Conservation (phyloP, 1,139 yeast genomes). For the Suhomyces panamericanus region DNA sequence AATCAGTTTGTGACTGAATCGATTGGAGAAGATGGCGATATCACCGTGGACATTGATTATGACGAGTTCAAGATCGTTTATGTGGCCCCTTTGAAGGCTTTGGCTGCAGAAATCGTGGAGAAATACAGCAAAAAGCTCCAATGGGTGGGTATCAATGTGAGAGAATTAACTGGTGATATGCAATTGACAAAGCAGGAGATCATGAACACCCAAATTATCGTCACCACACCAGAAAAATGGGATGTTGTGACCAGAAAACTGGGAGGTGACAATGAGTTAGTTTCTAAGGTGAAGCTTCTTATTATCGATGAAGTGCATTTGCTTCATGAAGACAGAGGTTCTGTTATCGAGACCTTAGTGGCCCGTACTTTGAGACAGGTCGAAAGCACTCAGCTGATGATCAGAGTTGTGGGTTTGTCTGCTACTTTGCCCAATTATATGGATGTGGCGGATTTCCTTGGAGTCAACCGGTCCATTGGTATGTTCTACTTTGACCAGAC, state of each 20-base stretch:
- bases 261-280: constrained; percentile 81
- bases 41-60: constrained; percentile 64
- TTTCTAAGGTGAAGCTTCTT: constrained; percentile 77
- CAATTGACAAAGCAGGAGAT: constrained; percentile 86
- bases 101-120: constrained; percentile 96
- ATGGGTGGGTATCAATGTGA: constrained; percentile 82
- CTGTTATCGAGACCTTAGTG: constrained; percentile 92
- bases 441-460: constrained; percentile 94
- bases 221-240: constrained; percentile 99
- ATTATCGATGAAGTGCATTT: constrained; percentile 96
- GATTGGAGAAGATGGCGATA: constrained; percentile 47
- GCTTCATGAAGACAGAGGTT: constrained; percentile 96
- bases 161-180: constrained; percentile 97
- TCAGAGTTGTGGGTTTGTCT: constrained; percentile 92
- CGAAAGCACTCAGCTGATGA: constrained; percentile 90
- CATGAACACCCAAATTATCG: constrained; percentile 81
- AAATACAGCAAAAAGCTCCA: constrained; percentile 76
- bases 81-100: constrained; percentile 94
- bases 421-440: constrained; percentile 93
- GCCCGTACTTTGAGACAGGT: constrained; percentile 95
- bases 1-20: constrained; percentile 59
- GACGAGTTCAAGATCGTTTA: constrained; percentile 88
- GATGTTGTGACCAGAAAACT: constrained; percentile 95
- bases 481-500: constrained; percentile 93
- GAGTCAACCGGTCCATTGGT: constrained; percentile 86